phyloP scores from a whole-genome alignment of 164 flowering plant genomes.

The Dillenia turbinata region DNA sequence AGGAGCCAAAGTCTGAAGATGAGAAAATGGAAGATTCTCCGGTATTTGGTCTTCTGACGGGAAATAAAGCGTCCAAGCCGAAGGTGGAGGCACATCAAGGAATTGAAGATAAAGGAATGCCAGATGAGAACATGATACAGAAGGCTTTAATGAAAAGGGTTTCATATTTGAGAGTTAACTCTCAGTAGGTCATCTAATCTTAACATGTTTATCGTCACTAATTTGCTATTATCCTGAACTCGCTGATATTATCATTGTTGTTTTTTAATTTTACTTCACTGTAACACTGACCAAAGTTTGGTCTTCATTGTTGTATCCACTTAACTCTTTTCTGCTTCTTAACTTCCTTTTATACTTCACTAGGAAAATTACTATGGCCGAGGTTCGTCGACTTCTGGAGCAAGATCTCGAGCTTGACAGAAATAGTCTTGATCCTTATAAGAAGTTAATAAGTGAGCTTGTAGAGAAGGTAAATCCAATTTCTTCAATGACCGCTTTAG shows the following conservation, averaged over 20 bases:
- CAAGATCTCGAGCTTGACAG: slow-evolving; percentile 79
- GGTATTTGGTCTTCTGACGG: slow-evolving; percentile 47
- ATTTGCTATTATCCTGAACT: too few species aligned
- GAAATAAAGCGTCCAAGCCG: slow-evolving; percentile 21
- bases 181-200: slow-evolving; percentile 54
- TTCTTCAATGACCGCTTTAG: background rate
- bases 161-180: slow-evolving; percentile 53
- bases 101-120: slow-evolving; percentile 18
- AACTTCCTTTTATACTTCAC: background rate
- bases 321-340: too few species aligned
- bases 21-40: slow-evolving; percentile 60
- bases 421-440: slow-evolving; percentile 61
- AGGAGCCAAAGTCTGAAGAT: slow-evolving; percentile 27
- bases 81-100: slow-evolving; percentile 22
- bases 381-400: slow-evolving; percentile 79
- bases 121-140: slow-evolving; percentile 43
- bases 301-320: too few species aligned
- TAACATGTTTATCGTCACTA: too few species aligned
- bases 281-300: too few species aligned
- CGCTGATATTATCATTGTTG: too few species aligned
- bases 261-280: too few species aligned
- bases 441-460: slow-evolving; percentile 50
- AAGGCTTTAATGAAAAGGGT: slow-evolving; percentile 62
- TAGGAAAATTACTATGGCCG: slow-evolving; percentile 63
- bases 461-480: slow-evolving; percentile 53